phyloP scores from a whole-genome alignment of 257 asterid species.

The Apocynum venetum region DNA sequence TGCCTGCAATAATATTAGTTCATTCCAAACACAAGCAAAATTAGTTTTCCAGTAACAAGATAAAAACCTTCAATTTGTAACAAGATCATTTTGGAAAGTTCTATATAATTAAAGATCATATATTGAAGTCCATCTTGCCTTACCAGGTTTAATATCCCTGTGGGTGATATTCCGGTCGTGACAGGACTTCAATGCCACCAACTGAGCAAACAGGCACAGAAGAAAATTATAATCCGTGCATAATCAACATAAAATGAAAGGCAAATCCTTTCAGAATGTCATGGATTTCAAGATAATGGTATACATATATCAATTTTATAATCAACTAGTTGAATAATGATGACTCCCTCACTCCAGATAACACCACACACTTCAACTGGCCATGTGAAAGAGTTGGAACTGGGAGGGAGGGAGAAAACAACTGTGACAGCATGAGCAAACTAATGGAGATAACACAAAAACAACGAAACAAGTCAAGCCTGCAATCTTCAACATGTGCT shows the following conservation, averaged over 20 bases:
- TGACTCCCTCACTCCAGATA: background rate
- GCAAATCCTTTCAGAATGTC: background rate
- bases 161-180: slow-evolving; percentile 94
- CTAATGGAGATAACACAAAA: background rate
- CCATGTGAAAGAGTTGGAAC: background rate
- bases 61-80: background rate
- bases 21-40: background rate
- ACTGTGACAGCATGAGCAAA: background rate
- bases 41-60: background rate
- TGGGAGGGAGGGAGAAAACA: background rate
- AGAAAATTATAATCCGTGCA: slow-evolving; percentile 20
- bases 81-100: background rate
- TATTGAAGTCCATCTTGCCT: slow-evolving; percentile 20
- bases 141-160: slow-evolving; percentile 98
- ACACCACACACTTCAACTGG: background rate
- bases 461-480: background rate
- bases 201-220: slow-evolving; percentile 38
- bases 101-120: background rate
- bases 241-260: background rate
- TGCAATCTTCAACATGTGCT: background rate
- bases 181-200: slow-evolving; percentile 89
- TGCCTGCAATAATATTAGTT: background rate
- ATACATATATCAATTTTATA: background rate
- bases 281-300: background rate
- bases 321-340: background rate